Percentiles rank a stretch among this genome's conserved stretches.
Conservation (phyloP, 2,329 filamentous ascomycete genomes). For the Penicillium sp. region DNA sequence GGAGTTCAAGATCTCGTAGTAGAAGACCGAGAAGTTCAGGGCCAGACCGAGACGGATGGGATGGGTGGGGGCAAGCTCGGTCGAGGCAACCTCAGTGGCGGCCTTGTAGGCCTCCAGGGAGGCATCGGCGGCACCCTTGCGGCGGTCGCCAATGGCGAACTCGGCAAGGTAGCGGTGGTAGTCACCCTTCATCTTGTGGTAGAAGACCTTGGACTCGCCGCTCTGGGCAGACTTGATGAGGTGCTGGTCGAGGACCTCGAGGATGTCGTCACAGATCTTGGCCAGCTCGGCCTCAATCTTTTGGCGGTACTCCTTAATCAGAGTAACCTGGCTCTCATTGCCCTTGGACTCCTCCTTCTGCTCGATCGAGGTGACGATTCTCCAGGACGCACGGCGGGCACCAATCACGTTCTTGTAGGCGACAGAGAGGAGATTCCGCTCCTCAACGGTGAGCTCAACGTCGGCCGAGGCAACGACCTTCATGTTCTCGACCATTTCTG, state of each 20-base stretch:
- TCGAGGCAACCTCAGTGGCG: constrained; percentile 83
- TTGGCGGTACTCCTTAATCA: constrained; percentile 97
- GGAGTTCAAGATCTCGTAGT: constrained; percentile 99
- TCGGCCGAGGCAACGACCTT: constrained; percentile 91
- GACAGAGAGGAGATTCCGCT: constrained; percentile 94
- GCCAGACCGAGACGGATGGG: constrained; percentile 88
- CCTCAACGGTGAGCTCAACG: constrained; percentile 79
- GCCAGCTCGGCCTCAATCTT: constrained; percentile 97
- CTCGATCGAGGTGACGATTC: constrained; percentile 97
- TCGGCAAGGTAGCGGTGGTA: constrained; percentile 99
- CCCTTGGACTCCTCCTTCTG: constrained; percentile 99
- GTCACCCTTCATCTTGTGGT: constrained; percentile 99
- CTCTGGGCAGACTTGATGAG: constrained; percentile 90
- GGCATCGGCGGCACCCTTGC: constrained; percentile 89
- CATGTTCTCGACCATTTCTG: constrained; percentile 99
- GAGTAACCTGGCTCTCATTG: constrained; percentile 79
- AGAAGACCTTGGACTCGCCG: constrained; percentile 98
- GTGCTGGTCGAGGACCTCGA: constrained; percentile 88
- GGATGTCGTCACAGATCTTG: constrained; percentile 96
- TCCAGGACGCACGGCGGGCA: constrained; percentile 93
- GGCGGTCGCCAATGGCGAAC: constrained; percentile 89
- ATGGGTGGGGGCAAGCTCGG: constrained; percentile 84
- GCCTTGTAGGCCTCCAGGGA: constrained; percentile 96
- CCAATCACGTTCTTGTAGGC: constrained; percentile 99
- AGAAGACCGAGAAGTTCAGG: constrained; percentile 97